phyloP scores from a whole-genome alignment of 106 monocot species.

The Triglochin maritima region DNA sequence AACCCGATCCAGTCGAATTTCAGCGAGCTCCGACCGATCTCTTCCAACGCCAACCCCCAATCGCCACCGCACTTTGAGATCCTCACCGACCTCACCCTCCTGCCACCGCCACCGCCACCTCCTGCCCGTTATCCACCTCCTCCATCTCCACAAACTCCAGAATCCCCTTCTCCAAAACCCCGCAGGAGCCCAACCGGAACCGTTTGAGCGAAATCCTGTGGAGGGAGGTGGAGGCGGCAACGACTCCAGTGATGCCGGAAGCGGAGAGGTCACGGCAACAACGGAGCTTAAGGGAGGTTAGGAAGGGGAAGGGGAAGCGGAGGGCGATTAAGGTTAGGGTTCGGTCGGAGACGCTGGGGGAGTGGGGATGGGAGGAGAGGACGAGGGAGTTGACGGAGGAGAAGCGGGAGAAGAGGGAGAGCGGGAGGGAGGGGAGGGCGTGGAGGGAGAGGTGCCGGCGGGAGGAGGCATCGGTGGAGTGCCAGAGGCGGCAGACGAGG shows the following conservation, averaged over 20 bases:
- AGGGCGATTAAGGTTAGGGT: conserved; percentile 18
- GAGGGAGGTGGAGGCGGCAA: conserved; percentile 15
- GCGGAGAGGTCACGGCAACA: conserved; percentile 26
- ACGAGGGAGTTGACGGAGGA: conserved; percentile 35
- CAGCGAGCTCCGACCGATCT: conserved; percentile 9
- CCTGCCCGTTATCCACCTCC: too few relatives aligned
- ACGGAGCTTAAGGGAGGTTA: conserved; percentile 31
- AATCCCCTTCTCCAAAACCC: conserved; percentile 14
- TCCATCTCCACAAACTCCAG: too few relatives aligned
- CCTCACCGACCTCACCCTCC: too few relatives aligned
- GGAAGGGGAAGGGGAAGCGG: conserved; percentile 21
- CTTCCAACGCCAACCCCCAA: too few relatives aligned
- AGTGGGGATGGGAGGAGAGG: conserved; percentile 35
- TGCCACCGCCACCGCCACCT: too few relatives aligned
- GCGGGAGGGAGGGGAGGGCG: conserved; percentile 22
- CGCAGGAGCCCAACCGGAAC: conserved; percentile 28
- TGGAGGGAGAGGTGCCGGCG: conserved; percentile 41
- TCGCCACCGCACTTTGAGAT: too few relatives aligned
- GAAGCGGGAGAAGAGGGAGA: conserved; percentile 16
- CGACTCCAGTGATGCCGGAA: conserved; percentile 21
- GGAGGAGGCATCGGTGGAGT: conserved; percentile 22
- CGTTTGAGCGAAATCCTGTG: conserved; percentile 25
- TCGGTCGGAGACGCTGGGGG: conserved; percentile 29
- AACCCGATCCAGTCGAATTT: conserved; percentile 35
- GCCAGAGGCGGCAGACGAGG: conserved; percentile 34